Conservation (phyloP, 495 filamentous ascomycete genomes). For the Penicillium antarcticum region DNA sequence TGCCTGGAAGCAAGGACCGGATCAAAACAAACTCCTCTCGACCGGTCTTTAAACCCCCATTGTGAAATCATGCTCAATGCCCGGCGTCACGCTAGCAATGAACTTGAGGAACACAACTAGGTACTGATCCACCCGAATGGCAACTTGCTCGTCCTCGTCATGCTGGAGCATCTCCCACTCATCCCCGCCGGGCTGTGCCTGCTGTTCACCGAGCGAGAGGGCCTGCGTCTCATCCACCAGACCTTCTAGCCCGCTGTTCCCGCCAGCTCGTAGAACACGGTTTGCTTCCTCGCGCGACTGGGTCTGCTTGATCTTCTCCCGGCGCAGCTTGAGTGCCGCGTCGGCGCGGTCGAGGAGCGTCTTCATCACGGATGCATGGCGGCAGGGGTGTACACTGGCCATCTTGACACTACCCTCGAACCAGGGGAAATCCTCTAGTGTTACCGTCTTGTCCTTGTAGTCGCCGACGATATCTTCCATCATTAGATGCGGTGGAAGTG, state of each 20-base stretch:
- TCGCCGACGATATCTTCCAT: conserved; percentile 99
- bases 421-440: conserved; percentile 95
- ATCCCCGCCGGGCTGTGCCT: conserved; percentile 63
- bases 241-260: conserved; percentile 56
- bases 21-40: neutral
- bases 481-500: conserved; percentile 86
- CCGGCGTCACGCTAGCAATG: conserved; percentile 93
- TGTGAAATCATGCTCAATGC: conserved; percentile 97
- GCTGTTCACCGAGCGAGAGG: conserved; percentile 39
- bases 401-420: conserved; percentile 82
- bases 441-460: conserved; percentile 99
- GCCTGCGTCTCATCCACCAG: conserved; percentile 58
- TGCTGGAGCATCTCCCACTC: conserved; percentile 83
- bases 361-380: conserved; percentile 97
- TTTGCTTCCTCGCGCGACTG: conserved; percentile 43
- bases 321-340: conserved; percentile 82
- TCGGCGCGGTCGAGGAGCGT: conserved; percentile 92
- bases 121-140: conserved; percentile 96
- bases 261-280: conserved; percentile 40
- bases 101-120: conserved; percentile 98
- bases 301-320: conserved; percentile 66
- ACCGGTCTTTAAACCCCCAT: conserved; percentile 71
- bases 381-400: conserved; percentile 91
- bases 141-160: conserved; percentile 73
- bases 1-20: neutral